These are phyloP conservation scores for Beta lomatogona DNA, from an alignment of 179 eudicot species.

Conservation along the genomic window DNA sequence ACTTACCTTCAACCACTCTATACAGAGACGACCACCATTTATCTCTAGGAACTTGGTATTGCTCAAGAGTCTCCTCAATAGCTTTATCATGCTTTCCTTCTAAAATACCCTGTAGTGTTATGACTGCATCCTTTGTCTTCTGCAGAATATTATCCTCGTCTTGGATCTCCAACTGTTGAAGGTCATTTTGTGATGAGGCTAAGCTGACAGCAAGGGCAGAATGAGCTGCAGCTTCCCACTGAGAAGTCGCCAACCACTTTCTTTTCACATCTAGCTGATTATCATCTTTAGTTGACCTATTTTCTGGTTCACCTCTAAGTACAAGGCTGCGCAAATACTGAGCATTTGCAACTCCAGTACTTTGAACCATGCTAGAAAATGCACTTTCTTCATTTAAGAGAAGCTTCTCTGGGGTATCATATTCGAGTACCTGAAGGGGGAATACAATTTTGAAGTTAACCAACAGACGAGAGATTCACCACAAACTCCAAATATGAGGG, in stretches of 20 bases:
- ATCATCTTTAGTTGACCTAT: conserved; percentile 36
- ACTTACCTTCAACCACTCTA: conserved; percentile 77
- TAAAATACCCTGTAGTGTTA: conserved; percentile 69
- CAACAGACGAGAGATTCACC: neutral
- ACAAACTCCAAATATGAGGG: neutral
- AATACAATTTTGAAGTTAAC: neutral
- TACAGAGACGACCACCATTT: conserved; percentile 93
- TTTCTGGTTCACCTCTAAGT: conserved; percentile 36
- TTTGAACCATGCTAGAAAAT: conserved; percentile 91
- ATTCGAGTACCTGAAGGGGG: conserved; percentile 62
- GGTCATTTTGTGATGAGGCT: conserved; percentile 68
- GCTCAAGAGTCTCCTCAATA: conserved; percentile 68
- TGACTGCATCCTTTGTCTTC: conserved; percentile 77
- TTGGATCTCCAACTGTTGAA: conserved; percentile 51
- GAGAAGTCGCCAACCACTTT: conserved; percentile 65
- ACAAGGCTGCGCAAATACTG: conserved; percentile 70
- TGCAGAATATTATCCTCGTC: conserved; percentile 55
- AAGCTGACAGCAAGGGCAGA: conserved; percentile 64
- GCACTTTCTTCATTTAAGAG: conserved; percentile 56
- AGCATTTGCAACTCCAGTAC: conserved; percentile 89
- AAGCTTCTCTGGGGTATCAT: conserved; percentile 71
- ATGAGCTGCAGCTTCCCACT: conserved; percentile 89
- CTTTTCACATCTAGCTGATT: conserved; percentile 52
- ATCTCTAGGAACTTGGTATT: conserved; percentile 58
- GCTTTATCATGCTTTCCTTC: conserved; percentile 73